Conservation (phyloP, 306 rosid species). For the Malus orientalis region DNA sequence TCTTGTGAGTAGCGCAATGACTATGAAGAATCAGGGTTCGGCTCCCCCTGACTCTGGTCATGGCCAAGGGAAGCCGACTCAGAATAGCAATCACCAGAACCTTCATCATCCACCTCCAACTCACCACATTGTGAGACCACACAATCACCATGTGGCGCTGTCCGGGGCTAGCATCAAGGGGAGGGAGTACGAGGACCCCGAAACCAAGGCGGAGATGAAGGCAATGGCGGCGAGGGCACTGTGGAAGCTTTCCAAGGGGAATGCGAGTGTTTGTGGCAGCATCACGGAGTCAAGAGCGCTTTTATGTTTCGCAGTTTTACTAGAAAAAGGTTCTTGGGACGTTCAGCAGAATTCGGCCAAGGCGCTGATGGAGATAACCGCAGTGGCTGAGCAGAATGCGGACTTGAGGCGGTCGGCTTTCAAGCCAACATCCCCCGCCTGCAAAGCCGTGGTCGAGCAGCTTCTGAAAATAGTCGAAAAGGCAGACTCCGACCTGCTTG, state of each 20-base stretch:
- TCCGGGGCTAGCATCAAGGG: conserved; percentile 51
- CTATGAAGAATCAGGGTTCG: not conserved
- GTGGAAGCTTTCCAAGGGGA: conserved; percentile 54
- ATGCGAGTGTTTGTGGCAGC: conserved; percentile 42
- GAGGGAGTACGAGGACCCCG: conserved; percentile 56
- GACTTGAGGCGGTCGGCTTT: conserved; percentile 63
- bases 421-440: conserved; percentile 74
- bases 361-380: conserved; percentile 68
- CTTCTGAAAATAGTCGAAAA: conserved; percentile 34
- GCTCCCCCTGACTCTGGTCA: not conserved
- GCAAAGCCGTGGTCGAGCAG: conserved; percentile 61
- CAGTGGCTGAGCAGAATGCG: conserved; percentile 46
- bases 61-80: not conserved
- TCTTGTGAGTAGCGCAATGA: conserved; percentile 16
- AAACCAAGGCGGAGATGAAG: conserved; percentile 57
- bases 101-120: not conserved
- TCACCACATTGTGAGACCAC: not conserved
- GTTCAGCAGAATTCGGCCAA: conserved; percentile 43
- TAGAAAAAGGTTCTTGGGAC: conserved; percentile 51
- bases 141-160: not conserved
- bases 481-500: conserved; percentile 36
- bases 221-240: conserved; percentile 69
- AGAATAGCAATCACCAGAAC: not conserved
- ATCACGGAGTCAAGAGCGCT: conserved; percentile 74
- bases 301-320: conserved; percentile 56